Evolutionary conservation across 1,284 basidiomycete genomes (phyloP), one percentile per base, ranked within the genome.

Genomic region (Schizopora paradoxa): DNA sequence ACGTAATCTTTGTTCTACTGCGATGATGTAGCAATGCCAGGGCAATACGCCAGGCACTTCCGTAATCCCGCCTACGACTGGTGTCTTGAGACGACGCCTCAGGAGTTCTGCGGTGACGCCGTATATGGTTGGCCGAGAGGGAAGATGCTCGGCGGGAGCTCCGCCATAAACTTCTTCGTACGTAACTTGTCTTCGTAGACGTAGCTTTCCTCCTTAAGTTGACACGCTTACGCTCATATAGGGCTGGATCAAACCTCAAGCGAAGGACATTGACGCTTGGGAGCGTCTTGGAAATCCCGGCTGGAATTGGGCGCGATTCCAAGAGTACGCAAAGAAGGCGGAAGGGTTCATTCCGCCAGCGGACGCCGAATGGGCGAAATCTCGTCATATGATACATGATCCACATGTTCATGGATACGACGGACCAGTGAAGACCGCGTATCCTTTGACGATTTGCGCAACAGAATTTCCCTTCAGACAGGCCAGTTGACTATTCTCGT

Each of bases 221-320:
- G 6, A 8, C 22, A 10, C 18, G 10, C 33, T 5, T 35, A 13
- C 33, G n/a, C n/a, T n/a, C n/a, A n/a, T 16, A 35, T 18, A 14
- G 18, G 21, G 18, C 7, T 28, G 28, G 11, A 33, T 27, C 18
- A 47, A 33, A 25, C 40, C 40, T n/a, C 41, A 38, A 21, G 41
- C 29, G 4, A 34, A 16, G 5, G 45, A 43, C 40, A 43, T 43
- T n/a, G 33, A 45, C 25, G 47, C 29, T 10, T 11, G 41, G 5
- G 43, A 45, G 14, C 37, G 25, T n/a, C 47, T 45, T 10, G 47
- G 43, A 1, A 48, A 48, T 28, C 43, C 43, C 22, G 47, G 47
- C 6, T 48, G 47, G 47, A 45, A 28, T 1, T 48, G 47, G 45
- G 45, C 33, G 4, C 36, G 41, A 25, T 43, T n/a, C 23, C 22